Evolutionary conservation across 805 yeast genomes (phyloP).

Genomic region (Pichia ethanolica): DNA sequence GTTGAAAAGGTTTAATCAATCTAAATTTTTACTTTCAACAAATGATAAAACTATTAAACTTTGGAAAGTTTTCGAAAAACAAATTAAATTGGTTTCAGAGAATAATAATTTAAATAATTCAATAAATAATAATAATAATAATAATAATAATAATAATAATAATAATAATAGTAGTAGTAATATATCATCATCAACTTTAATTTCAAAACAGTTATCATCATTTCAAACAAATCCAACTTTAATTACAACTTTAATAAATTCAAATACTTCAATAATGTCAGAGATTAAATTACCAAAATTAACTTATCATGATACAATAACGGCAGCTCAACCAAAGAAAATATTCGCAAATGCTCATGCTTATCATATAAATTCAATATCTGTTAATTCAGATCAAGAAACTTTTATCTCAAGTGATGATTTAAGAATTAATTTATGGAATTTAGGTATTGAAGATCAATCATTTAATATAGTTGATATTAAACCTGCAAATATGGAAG

Average conservation of each 20-base stretch:
- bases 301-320: conserved; percentile 89
- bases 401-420: conserved; percentile 92
- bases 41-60: conserved; percentile 97
- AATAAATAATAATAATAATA: background rate
- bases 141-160: background rate
- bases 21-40: conserved; percentile 85
- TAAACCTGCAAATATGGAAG: conserved; percentile 98
- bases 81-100: conserved; percentile 85
- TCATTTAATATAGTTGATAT: conserved; percentile 95
- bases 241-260: conserved; percentile 4
- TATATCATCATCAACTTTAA: background rate
- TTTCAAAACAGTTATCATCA: conserved; percentile 20
- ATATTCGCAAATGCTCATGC: conserved; percentile 96
- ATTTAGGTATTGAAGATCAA: conserved; percentile 87
- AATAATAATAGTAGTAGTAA: too few species aligned
- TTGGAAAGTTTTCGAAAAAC: conserved; percentile 93
- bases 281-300: conserved; percentile 74
- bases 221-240: conserved; percentile 22
- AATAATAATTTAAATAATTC: conserved; percentile 66
- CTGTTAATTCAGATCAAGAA: conserved; percentile 92
- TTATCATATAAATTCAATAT: conserved; percentile 92
- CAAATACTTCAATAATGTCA: conserved; percentile 14
- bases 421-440: conserved; percentile 92
- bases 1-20: conserved; percentile 81
- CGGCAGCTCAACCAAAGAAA: conserved; percentile 89